These are phyloP conservation scores for Sclerotinia trifoliorum DNA, from an alignment of 2,329 filamentous ascomycete species.

Conservation along the genomic window DNA sequence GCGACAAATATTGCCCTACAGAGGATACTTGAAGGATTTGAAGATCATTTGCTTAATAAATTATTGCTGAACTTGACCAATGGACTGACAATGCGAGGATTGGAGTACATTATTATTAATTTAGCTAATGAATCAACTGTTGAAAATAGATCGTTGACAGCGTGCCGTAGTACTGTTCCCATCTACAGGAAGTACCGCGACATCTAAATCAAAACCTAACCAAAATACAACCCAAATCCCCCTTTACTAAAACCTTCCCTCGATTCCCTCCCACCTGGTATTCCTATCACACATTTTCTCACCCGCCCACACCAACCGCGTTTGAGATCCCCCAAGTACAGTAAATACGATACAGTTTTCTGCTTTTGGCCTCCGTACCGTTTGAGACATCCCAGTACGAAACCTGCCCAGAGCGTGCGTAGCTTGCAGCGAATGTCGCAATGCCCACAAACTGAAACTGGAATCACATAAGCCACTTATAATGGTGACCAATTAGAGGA, in stretches of 20 bases:
- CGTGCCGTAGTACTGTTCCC: background rate
- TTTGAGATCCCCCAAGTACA: background rate
- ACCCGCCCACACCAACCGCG: background rate
- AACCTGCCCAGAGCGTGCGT: conserved; percentile 16
- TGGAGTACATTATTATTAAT: background rate
- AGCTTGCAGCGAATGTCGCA: background rate
- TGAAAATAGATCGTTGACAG: too few relatives aligned
- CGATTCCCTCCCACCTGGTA: too few relatives aligned
- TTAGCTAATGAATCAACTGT: background rate
- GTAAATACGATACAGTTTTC: background rate
- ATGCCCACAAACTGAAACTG: conserved; percentile 3
- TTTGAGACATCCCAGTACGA: conserved; percentile 19
- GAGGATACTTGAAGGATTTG: background rate
- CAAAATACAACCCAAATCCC: background rate
- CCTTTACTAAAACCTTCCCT: background rate
- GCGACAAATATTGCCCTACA: background rate
- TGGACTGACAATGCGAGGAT: background rate
- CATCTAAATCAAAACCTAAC: background rate
- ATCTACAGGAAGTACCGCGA: background rate
- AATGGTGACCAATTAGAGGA: background rate
- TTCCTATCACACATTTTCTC: background rate
- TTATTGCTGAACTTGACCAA: background rate
- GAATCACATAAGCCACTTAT: background rate
- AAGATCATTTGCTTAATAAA: background rate
- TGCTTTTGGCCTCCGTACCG: background rate